These are phyloP conservation scores for Aphanomyces stellatus DNA, from an alignment of 352 stramenopile species.

Conservation along the genomic window DNA sequence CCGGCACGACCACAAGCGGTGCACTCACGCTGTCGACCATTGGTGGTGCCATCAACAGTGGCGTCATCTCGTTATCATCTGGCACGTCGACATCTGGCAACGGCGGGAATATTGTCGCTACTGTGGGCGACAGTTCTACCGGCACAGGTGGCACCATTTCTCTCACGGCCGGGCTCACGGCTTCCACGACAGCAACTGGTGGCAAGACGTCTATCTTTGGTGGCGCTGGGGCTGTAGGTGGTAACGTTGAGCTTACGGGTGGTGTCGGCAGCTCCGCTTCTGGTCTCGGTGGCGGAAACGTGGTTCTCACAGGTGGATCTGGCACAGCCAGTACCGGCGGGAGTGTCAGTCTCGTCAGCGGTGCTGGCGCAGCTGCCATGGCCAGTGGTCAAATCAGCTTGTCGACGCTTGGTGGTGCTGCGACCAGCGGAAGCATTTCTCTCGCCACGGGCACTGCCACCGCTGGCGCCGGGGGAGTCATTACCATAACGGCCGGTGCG, in stretches of 20 bases:
- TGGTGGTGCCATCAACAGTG: slow-evolving; percentile 25
- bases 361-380: not conserved
- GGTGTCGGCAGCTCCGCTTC: slow-evolving; percentile 28
- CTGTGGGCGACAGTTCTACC: slow-evolving; percentile 29
- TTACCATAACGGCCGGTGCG: slow-evolving; percentile 16
- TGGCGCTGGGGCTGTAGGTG: slow-evolving; percentile 6
- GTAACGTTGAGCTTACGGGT: slow-evolving; percentile 33
- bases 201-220: slow-evolving; percentile 16
- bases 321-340: not conserved
- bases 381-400: slow-evolving; percentile 7
- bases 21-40: slow-evolving; percentile 1
- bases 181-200: not conserved
- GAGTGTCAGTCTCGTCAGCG: not conserved
- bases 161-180: slow-evolving; percentile 1
- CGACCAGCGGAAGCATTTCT: not conserved
- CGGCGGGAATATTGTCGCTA: slow-evolving; percentile 31
- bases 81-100: slow-evolving; percentile 24
- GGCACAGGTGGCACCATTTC: slow-evolving; percentile 32
- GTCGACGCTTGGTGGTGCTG: not conserved
- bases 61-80: slow-evolving; percentile 28
- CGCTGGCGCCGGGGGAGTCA: slow-evolving; percentile 26
- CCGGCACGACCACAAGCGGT: slow-evolving; percentile 14
- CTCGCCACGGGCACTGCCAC: not conserved
- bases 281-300: slow-evolving; percentile 15
- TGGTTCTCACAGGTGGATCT: slow-evolving; percentile 6